Percentiles rank a stretch among this genome's conserved stretches.
Evolutionary conservation across 805 yeast genomes (phyloP).

Genomic region (baker's yeast (Saccharomyces cerevisiae)): DNA sequence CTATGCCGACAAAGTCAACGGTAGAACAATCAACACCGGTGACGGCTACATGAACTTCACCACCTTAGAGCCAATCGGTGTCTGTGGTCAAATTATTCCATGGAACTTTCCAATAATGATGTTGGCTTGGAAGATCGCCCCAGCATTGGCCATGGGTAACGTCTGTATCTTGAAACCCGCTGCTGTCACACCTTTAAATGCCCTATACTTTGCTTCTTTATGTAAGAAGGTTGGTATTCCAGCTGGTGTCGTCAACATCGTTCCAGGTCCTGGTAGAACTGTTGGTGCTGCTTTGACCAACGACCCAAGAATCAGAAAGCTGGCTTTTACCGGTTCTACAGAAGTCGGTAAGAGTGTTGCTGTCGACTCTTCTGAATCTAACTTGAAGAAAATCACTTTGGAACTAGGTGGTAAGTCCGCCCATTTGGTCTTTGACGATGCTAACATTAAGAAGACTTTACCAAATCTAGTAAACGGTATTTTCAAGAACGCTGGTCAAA

Average conservation of each 20-base stretch:
- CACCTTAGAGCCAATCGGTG: constrained; percentile 69
- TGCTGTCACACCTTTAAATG: constrained; percentile 68
- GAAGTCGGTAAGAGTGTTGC: constrained; percentile 65
- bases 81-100: constrained; percentile 77
- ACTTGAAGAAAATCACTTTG: constrained; percentile 69
- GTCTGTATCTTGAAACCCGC: constrained; percentile 68
- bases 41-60: constrained; percentile 56
- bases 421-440: constrained; percentile 65
- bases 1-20: constrained; percentile 60
- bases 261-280: constrained; percentile 67
- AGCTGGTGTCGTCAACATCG: constrained; percentile 64
- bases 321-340: constrained; percentile 79
- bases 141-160: constrained; percentile 72
- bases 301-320: constrained; percentile 63
- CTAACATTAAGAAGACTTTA: constrained; percentile 45
- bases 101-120: constrained; percentile 81
- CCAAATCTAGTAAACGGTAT: constrained; percentile 55
- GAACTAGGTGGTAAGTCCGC: constrained; percentile 84
- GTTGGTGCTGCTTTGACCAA: constrained; percentile 64
- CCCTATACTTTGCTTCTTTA: constrained; percentile 53
- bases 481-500: constrained; percentile 75
- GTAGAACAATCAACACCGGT: constrained; percentile 58
- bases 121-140: constrained; percentile 74
- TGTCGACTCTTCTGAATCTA: constrained; percentile 60
- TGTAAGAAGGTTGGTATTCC: constrained; percentile 65